A percentile compares a stretch with the other conserved stretches of the same genome.
Evolutionary conservation across 768 basidiomycete species (phyloP).

Genomic region (Leucogyrophana mollusca): DNA sequence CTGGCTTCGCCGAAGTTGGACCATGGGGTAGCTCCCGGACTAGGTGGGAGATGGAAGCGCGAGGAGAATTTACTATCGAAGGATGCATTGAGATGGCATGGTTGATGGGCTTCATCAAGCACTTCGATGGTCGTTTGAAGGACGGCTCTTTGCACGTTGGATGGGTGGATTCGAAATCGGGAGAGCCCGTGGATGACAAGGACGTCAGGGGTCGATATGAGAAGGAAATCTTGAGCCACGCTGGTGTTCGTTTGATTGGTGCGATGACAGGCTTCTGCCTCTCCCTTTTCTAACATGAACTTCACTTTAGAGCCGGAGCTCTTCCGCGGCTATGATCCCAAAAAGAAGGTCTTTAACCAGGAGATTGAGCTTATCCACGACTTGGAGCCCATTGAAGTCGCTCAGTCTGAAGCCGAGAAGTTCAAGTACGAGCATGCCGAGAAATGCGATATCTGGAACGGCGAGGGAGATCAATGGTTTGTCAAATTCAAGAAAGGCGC

Average conservation of each 20-base stretch:
- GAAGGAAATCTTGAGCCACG: slow-evolving; percentile 87
- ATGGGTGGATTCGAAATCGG: slow-evolving; percentile 95
- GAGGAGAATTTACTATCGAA: slow-evolving; percentile 95
- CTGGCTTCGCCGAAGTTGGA: slow-evolving; percentile 96
- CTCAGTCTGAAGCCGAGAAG: slow-evolving; percentile 86
- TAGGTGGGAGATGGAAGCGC: slow-evolving; percentile 99
- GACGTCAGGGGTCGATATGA: slow-evolving; percentile 93
- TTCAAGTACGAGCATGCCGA: slow-evolving; percentile 98
- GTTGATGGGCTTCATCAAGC: slow-evolving; percentile 99
- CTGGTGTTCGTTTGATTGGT: slow-evolving; percentile 95
- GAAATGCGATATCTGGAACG: slow-evolving; percentile 93
- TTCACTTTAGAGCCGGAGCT: slow-evolving; percentile 81
- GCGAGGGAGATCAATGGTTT: slow-evolving; percentile 92
- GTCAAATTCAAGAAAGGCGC: slow-evolving; percentile 99
- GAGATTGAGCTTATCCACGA: slow-evolving; percentile 97
- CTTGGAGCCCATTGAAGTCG: slow-evolving; percentile 92
- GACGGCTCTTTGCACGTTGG: slow-evolving; percentile 92
- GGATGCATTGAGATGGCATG: slow-evolving; percentile 99
- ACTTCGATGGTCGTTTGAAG: slow-evolving; percentile 96
- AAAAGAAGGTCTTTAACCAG: slow-evolving; percentile 96
- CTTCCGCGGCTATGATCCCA: slow-evolving; percentile 97
- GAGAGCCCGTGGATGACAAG: slow-evolving; percentile 96
- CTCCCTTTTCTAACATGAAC: slow-evolving; percentile 12
- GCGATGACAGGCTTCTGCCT: slow-evolving; percentile 21
- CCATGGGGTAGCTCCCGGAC: slow-evolving; percentile 99